Evolutionary conservation across 2,329 filamentous ascomycete species (phyloP), one percentile per base, ranked within the genome.

Genomic region (Xylaria sp.): DNA sequence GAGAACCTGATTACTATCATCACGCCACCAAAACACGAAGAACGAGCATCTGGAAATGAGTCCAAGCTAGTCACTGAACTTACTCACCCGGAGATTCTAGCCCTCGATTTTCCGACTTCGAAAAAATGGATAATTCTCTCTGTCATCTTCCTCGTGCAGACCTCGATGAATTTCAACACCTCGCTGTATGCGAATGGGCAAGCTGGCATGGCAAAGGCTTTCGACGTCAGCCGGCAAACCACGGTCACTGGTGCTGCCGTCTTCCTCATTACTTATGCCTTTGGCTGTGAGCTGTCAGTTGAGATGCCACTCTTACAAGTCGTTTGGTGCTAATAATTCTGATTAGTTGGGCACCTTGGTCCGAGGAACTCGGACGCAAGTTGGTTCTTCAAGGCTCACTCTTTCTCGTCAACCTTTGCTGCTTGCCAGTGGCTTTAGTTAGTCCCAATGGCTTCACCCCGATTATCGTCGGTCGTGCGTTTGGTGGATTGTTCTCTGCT

Each of bases 401-500:
- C 28, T 80, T 83, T 65, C 76, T 88, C 6, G 85, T 88, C 74
- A 88, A 88, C 69, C 77, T 87, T n/a, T 86, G 83, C 82, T 85
- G 86, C 69, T 73, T 88, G 0, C 83, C 83, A 0, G 80, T 80
- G 10, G 85, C 80, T 0, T 69, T 86, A 10, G 80, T 83, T 0
- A 78, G 54, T 18, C 70, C 74, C 64, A 83, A 79, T 6, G 66
- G 51, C 72, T 83, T 78, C 72, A 82, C 76, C 2, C 80, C 79
- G 0, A 79, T 85, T 23, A 71, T 87, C 1, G 76, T 83, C 6
- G 81, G 79, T 62, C 80, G 86, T 69, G 80, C 80, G 0, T 72
- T 79, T 23, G 77, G 88, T 52, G 89, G 89, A 67, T 79, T 91
- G 2, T 90, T 86, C 5, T 89, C 88, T 2, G 89, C 88, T 5